Evolutionary conservation across 2,329 filamentous ascomycete species (phyloP), one percentile per base, ranked within the genome.

Genomic region (Monilinia fructicola): DNA sequence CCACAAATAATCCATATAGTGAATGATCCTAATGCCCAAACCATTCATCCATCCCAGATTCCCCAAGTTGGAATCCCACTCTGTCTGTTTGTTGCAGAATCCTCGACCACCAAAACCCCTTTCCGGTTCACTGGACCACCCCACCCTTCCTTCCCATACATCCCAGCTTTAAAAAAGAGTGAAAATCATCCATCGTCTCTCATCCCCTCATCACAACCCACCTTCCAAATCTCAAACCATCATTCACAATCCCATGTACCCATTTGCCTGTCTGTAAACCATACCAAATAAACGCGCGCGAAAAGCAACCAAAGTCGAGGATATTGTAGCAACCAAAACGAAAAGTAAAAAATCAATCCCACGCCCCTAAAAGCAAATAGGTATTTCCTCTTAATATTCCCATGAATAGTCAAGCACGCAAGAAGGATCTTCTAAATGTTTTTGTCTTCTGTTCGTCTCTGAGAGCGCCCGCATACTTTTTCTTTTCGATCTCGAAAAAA

Each of bases 341-440:
- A 64, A 64, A 64, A 64, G 21, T 55, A 64, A 64, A 64, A 55
- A 55, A 64, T 54, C 48, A 44, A 44, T 46, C 58, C 55, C 58
- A 66, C 59, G 58, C 65, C 59, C 54, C 54, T 59, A 42, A 65
- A 74, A 74, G 71, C 73, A 74, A 74, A 74, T 74, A 73, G 73
- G 73, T 74, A 74, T 74, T 74, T 71, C 72, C 71, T 70, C 69
- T 71, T 72, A 53, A 65, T 65, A 65, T 72, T 68, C 63, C 67
- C 69, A 72, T 67, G 69, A 67, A 69, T 65, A 54, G 26, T 66
- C 50, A 67, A 55, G 42, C n/a, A 66, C 48, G 54, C 31, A 61
- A 63, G 54, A 26, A 50, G 64, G 67, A 66, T 69, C 67, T 73
- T 73, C 73, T 74, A 74, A 72, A 64, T 73, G 71, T 71, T 71